Evolutionary conservation across 805 yeast genomes (phyloP), one percentile per base, ranked within the genome.

Genomic region (Cyberlindnera japonica): DNA sequence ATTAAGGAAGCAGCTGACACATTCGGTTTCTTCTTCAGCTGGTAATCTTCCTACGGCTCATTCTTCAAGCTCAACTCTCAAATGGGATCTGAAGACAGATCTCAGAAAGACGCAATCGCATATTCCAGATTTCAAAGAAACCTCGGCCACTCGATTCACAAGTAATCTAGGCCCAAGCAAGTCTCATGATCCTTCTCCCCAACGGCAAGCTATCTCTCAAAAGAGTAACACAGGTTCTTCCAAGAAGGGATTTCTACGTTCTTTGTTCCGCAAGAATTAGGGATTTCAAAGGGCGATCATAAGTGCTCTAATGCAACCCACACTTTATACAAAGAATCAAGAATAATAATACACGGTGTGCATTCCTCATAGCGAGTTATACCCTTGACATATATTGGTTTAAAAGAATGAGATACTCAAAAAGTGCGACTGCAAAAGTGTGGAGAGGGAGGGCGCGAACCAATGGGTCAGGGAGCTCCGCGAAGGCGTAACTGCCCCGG

Each of bases 181-280:
- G 10, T 32, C 25, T 17, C 22, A 18, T 17, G 33, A 20, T 18
- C 17, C 6, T n/a, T 19, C 17, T 18, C 20, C 17, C 32, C 32
- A 14, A 14, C 32, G 19, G 10, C 14, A 31, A 21, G 22, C 14
- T 8, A n/a, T 25, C n/a, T n/a, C n/a, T n/a, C n/a, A n/a, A n/a
- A n/a, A n/a, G n/a, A n/a, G n/a, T n/a, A n/a, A n/a, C n/a, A n/a
- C n/a, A n/a, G n/a, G n/a, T n/a, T n/a, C n/a, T n/a, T n/a, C n/a
- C n/a, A 23, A 16, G 15, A 27, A n/a, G n/a, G 45, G 49, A 5
- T 43, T 45, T 27, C 30, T 45, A n/a, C 33, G 25, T 37, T 35
- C 31, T 22, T 14, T 45, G 22, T 45, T 45, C 31, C 35, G 41
- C 6, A 33, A 35, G 22, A 37, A 37, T 13, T 33, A 25, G 28